These are phyloP conservation scores for Taiozyma onychis DNA, from an alignment of 1,139 yeast species.

Conservation along the genomic window DNA sequence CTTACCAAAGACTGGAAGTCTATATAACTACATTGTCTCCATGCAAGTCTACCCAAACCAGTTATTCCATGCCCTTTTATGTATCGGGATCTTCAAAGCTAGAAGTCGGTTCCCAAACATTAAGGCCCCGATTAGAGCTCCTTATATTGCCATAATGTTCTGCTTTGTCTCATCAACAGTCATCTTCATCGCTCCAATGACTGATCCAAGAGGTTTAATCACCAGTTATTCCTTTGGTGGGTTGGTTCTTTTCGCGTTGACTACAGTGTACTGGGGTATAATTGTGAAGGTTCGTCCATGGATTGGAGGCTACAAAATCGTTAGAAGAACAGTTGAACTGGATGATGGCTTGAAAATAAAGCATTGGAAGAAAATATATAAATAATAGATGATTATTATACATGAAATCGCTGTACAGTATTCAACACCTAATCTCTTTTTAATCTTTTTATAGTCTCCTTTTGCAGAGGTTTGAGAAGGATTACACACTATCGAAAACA, in stretches of 20 bases:
- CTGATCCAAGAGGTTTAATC: constrained; percentile 6
- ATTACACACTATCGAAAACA: too few species aligned
- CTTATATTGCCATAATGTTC: constrained; percentile 9
- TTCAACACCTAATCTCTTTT: too few species aligned
- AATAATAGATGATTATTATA: neutral
- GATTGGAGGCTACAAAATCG: constrained; percentile 7
- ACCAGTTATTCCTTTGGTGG: constrained; percentile 16
- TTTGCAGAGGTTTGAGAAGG: too few species aligned
- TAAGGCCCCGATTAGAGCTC: constrained; percentile 42
- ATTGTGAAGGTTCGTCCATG: constrained; percentile 41
- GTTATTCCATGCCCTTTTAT: constrained; percentile 41
- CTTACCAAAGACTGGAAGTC: constrained; percentile 29
- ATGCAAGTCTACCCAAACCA: constrained; percentile 53
- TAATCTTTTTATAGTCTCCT: too few species aligned
- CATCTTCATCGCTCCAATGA: constrained; percentile 13
- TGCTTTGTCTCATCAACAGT: constrained; percentile 12
- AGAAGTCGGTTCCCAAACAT: constrained; percentile 41
- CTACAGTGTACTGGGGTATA: constrained; percentile 41
- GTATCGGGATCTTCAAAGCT: constrained; percentile 45
- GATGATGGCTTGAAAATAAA: constrained; percentile 8
- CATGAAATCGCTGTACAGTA: neutral
- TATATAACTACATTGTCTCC: constrained; percentile 48
- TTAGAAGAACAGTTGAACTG: constrained; percentile 5
- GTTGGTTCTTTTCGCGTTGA: constrained; percentile 7
- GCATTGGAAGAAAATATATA: constrained; percentile 7